Percentiles rank a stretch among this genome's conserved stretches.
phyloP scores from a whole-genome alignment of 192 early-diverging fungal species.

The Gonapodya sp. region DNA sequence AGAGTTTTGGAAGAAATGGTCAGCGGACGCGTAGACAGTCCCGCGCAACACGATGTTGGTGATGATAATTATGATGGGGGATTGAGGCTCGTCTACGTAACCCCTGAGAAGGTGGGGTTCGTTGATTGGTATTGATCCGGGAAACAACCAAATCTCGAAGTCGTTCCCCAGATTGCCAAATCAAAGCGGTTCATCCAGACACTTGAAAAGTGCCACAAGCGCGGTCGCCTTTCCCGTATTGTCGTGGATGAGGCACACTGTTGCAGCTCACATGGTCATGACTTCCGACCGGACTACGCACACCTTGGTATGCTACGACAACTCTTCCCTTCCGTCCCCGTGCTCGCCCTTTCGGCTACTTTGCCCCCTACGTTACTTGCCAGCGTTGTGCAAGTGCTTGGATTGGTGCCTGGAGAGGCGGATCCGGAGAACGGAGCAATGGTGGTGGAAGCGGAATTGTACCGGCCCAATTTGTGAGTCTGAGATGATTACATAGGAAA shows the following conservation, averaged over 20 bases:
- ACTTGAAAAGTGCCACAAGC: conserved; percentile 28
- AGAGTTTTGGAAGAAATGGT: conserved; percentile 24
- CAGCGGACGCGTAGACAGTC: conserved; percentile 4
- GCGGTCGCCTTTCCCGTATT: conserved; percentile 29
- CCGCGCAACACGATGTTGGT: background rate
- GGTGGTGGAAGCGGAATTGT: conserved; percentile 49
- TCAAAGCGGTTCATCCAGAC: conserved; percentile 31
- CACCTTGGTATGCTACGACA: conserved; percentile 35
- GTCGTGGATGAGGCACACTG: conserved; percentile 47
- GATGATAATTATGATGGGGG: background rate
- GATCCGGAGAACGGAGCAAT: conserved; percentile 30
- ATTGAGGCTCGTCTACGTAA: conserved; percentile 31
- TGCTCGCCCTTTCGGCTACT: conserved; percentile 76
- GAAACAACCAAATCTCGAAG: too few relatives aligned
- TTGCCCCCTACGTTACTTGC: conserved; percentile 42
- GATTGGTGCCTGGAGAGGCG: conserved; percentile 20
- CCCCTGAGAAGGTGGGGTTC: conserved; percentile 47
- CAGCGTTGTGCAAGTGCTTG: conserved; percentile 41
- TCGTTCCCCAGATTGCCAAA: too few relatives aligned
- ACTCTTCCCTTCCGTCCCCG: conserved; percentile 46
- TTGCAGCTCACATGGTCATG: conserved; percentile 37
- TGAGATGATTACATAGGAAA: background rate
- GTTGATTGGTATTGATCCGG: too few relatives aligned
- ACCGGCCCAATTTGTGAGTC: conserved; percentile 23
- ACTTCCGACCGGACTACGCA: conserved; percentile 45